These are phyloP conservation scores for Podila epigama DNA, from an alignment of 192 early-diverging fungal genomes.

Conservation along the genomic window DNA sequence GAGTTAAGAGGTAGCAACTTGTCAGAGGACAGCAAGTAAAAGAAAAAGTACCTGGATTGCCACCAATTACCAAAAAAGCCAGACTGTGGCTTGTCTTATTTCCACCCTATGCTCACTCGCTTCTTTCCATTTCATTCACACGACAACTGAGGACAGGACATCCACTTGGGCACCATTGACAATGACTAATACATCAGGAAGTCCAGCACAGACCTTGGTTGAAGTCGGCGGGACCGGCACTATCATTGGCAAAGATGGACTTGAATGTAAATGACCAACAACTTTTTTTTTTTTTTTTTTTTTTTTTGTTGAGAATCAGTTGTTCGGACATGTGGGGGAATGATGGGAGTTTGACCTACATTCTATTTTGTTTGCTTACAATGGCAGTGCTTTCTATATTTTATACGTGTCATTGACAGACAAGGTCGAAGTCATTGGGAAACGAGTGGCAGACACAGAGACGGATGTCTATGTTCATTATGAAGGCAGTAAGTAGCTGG, in stretches of 20 bases:
- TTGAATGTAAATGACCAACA: constrained; percentile 34
- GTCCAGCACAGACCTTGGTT: not conserved
- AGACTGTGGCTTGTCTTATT: not conserved
- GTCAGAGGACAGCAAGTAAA: too few species aligned
- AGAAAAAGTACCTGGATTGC: not conserved
- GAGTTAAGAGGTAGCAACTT: too few species aligned
- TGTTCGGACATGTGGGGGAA: too few species aligned
- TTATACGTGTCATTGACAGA: constrained; percentile 7
- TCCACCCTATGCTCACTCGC: too few species aligned
- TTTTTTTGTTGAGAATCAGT: too few species aligned
- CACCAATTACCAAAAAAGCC: constrained; percentile 1
- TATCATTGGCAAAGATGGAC: constrained; percentile 42
- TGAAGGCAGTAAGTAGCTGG: constrained; percentile 33
- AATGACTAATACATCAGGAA: not conserved
- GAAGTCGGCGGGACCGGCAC: constrained; percentile 30
- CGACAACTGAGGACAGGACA: too few species aligned
- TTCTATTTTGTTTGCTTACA: not conserved
- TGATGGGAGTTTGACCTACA: too few species aligned
- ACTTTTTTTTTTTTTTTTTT: too few species aligned
- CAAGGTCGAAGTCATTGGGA: constrained; percentile 38
- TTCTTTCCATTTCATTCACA: not conserved
- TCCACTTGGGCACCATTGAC: not conserved
- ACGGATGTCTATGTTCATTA: constrained; percentile 44
- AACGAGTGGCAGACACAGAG: constrained; percentile 31
- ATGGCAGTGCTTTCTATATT: not conserved